Evolutionary conservation across 768 basidiomycete species (phyloP).

Genomic region (Lactarius pseudohatsudake): DNA sequence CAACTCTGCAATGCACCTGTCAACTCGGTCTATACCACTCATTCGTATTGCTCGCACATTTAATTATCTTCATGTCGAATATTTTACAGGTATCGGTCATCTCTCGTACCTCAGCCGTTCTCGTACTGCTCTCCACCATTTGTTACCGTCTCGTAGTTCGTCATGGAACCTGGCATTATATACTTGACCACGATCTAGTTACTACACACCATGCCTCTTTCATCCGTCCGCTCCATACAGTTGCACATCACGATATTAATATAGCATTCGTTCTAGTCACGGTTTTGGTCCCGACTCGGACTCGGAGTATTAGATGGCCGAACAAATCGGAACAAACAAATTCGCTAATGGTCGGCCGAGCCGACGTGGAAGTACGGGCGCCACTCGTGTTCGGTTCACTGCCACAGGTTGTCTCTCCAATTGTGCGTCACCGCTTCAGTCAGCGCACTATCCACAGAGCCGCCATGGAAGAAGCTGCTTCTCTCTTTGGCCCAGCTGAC

Average conservation of each 20-base stretch:
- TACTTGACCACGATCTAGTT: conserved; percentile 23
- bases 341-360: conserved; percentile 4
- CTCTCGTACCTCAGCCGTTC: conserved; percentile 9
- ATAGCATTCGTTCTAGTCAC: conserved; percentile 18
- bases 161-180: conserved; percentile 23
- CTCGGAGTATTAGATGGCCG: neutral
- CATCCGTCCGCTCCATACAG: conserved; percentile 23
- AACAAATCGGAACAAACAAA: conserved; percentile 28
- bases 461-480: conserved; percentile 74
- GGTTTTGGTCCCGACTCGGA: neutral
- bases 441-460: conserved; percentile 39
- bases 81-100: conserved; percentile 19
- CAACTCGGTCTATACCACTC: conserved; percentile 20
- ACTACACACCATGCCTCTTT: conserved; percentile 11
- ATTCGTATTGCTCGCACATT: conserved; percentile 23
- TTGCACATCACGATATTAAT: conserved; percentile 25
- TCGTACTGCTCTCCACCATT: conserved; percentile 18
- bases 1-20: conserved; percentile 20
- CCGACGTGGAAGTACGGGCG: conserved; percentile 18
- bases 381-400: conserved; percentile 1
- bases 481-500: conserved; percentile 74
- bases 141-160: conserved; percentile 9
- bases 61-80: conserved; percentile 26
- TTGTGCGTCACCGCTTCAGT: conserved; percentile 32
- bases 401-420: neutral